Evolutionary conservation across 2,329 filamentous ascomycete genomes (phyloP).

Genomic region (Trichoderma simmonsii): DNA sequence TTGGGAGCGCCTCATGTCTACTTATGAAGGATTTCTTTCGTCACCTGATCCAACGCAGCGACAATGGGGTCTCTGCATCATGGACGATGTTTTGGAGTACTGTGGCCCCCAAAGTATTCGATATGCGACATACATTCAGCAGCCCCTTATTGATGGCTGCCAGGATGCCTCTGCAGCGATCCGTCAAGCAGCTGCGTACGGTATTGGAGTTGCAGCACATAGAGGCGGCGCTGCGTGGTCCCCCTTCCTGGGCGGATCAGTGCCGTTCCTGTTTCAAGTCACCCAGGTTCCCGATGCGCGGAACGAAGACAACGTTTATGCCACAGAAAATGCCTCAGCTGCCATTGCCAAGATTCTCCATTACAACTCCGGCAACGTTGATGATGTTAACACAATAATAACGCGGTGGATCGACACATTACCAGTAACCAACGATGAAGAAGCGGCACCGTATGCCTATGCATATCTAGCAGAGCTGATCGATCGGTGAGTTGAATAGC

Average conservation of each 20-base stretch:
- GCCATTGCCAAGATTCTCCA: conserved; percentile 96
- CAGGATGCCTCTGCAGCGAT: conserved; percentile 84
- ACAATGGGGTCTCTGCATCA: conserved; percentile 98
- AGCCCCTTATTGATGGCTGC: conserved; percentile 83
- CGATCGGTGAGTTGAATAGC: conserved; percentile 70
- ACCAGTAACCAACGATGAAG: conserved; percentile 91
- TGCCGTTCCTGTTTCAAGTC: conserved; percentile 81
- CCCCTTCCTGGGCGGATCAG: conserved; percentile 75
- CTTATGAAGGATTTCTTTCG: conserved; percentile 80
- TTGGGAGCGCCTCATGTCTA: conserved; percentile 82
- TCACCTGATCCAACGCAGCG: conserved; percentile 84
- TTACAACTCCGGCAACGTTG: conserved; percentile 75
- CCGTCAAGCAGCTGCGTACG: conserved; percentile 92
- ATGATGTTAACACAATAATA: conserved; percentile 71
- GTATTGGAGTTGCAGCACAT: conserved; percentile 91
- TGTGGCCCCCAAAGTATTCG: conserved; percentile 84
- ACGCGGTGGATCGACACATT: conserved; percentile 88
- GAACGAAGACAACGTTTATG: conserved; percentile 90
- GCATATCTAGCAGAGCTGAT: conserved; percentile 88
- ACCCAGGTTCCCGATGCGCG: conserved; percentile 78
- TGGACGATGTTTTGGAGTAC: conserved; percentile 97
- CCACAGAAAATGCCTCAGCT: conserved; percentile 94
- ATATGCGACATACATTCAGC: conserved; percentile 81
- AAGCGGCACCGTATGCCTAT: conserved; percentile 95
- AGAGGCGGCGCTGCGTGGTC: conserved; percentile 85